These are phyloP conservation scores for Darksidea phi DNA, from an alignment of 495 filamentous ascomycete genomes.

Conservation along the genomic window DNA sequence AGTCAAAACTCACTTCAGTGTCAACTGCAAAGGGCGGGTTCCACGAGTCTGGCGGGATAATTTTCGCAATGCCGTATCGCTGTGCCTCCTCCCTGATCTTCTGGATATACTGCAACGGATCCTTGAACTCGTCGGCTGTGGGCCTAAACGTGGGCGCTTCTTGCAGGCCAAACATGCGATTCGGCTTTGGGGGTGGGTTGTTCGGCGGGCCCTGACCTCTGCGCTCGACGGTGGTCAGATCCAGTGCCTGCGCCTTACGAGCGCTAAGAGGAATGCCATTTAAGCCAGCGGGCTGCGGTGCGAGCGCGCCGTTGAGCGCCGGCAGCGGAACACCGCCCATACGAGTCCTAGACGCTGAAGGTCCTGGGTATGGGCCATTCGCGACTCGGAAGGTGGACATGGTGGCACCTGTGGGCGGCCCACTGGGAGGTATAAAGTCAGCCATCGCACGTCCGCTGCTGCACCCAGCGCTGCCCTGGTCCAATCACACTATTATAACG, in stretches of 20 bases:
- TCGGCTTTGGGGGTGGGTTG: conserved; percentile 71
- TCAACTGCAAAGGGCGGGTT: conserved; percentile 94
- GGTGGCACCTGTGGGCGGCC: conserved; percentile 24
- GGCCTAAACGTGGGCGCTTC: conserved; percentile 92
- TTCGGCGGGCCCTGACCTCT: conserved; percentile 73
- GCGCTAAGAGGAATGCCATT: conserved; percentile 60
- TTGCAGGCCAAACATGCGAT: conserved; percentile 75
- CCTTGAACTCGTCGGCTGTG: conserved; percentile 89
- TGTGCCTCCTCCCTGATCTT: conserved; percentile 82
- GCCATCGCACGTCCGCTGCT: conserved; percentile 26
- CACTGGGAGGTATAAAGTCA: conserved; percentile 19
- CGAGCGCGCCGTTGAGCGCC: conserved; percentile 16
- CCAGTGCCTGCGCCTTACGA: conserved; percentile 69
- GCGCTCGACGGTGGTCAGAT: conserved; percentile 87
- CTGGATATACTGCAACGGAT: conserved; percentile 87
- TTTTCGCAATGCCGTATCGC: conserved; percentile 89
- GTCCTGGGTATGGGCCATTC: conserved; percentile 25
- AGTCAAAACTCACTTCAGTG: conserved; percentile 71
- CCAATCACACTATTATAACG: not conserved
- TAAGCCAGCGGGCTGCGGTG: conserved; percentile 30
- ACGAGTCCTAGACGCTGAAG: conserved; percentile 21
- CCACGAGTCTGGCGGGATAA: conserved; percentile 91
- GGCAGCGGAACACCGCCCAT: conserved; percentile 23
- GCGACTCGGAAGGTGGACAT: conserved; percentile 31
- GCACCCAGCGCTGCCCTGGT: conserved; percentile 16